Base-by-base conservation (phyloP, 2,329 filamentous ascomycete species). In the Colletotrichum siamense region DNA sequence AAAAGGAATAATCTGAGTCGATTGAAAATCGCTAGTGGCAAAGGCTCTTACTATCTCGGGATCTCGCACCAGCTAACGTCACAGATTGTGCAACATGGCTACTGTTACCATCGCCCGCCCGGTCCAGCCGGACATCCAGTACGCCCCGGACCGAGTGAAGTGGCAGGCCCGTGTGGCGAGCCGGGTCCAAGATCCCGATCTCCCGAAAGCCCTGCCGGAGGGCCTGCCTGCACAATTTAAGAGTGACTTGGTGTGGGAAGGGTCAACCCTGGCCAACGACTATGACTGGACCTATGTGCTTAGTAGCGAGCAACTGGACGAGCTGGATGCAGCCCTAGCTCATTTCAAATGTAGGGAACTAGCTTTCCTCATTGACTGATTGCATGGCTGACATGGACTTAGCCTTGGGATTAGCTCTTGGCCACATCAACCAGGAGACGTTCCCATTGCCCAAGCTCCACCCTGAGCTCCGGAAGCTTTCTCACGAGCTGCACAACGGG, bases 41-140 rank as follows among this genome's bases (percentile, higher is more conserved):
- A 68, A 44, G 18, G 8, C 68, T n/a, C 30, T 34, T 9, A 57
- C 12, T 6, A 26, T 52, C 22, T 28, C 39, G 6, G 9, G 18
- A 2, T 44, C 39, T n/a, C 9, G 39, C 4, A 18, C 8, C 18
- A 44, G 39, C 18, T 44, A 10, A n/a, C 39, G 16, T n/a, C 39
- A 10, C 3, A n/a, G 18, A 3, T 5, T n/a, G 39, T 44, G 12
- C 24, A 52, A 26, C 22, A 76, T 76, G 73, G 44, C 73, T 44
- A 65, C 70, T 15, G 34, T 39, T 3, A 65, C 70, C 16, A 16
- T 76, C 28, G 16, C 73, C 57, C 85, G 84, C 3, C 83, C 84
- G 4, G 87, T 87, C 30, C 90, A 92, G 79, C 91, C 91, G 1
- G 91, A 93, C 78, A 93, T 93, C 70, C 83, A 84, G 2, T 93